Percentiles rank a stretch among this genome's conserved stretches.
These are phyloP conservation scores for Primulina eburnea DNA, from an alignment of 257 asterid genomes.

Conservation along the genomic window DNA sequence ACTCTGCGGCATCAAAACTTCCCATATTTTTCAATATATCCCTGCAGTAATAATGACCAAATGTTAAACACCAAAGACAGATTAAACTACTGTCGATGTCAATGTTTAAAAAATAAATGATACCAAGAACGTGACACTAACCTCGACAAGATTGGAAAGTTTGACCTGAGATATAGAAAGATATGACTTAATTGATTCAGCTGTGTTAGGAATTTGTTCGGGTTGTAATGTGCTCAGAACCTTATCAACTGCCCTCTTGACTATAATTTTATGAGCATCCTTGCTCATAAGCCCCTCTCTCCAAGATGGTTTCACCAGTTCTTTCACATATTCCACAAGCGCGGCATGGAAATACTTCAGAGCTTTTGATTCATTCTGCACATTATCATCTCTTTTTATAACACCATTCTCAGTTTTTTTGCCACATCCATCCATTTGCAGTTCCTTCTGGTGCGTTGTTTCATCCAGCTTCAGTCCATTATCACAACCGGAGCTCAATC, in stretches of 20 bases:
- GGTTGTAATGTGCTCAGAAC: conserved; percentile 59
- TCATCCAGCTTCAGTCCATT: conserved; percentile 36
- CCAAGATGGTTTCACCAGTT: conserved; percentile 80
- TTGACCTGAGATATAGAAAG: conserved; percentile 55
- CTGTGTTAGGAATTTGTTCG: conserved; percentile 63
- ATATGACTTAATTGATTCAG: conserved; percentile 54
- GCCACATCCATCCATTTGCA: conserved; percentile 38
- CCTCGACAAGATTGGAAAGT: conserved; percentile 80
- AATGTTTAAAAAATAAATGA: conserved; percentile 18
- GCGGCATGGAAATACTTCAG: conserved; percentile 54
- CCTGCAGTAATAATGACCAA: conserved; percentile 64
- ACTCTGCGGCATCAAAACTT: conserved; percentile 41
- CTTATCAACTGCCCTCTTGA: conserved; percentile 69
- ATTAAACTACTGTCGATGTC: conserved; percentile 15
- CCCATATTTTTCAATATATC: conserved; percentile 63
- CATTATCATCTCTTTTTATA: conserved; percentile 31
- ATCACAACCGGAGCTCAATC: conserved; percentile 33
- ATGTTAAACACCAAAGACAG: conserved; percentile 26
- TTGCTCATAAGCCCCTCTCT: conserved; percentile 66
- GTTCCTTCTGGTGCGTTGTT: conserved; percentile 26
- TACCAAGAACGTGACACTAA: conserved; percentile 40
- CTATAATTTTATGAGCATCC: conserved; percentile 77
- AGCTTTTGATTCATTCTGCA: conserved; percentile 45
- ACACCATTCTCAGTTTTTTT: conserved; percentile 35
- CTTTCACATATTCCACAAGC: conserved; percentile 73